Evolutionary conservation across 441 rosid genomes (phyloP).

Genomic region (Bruguiera hainesii): DNA sequence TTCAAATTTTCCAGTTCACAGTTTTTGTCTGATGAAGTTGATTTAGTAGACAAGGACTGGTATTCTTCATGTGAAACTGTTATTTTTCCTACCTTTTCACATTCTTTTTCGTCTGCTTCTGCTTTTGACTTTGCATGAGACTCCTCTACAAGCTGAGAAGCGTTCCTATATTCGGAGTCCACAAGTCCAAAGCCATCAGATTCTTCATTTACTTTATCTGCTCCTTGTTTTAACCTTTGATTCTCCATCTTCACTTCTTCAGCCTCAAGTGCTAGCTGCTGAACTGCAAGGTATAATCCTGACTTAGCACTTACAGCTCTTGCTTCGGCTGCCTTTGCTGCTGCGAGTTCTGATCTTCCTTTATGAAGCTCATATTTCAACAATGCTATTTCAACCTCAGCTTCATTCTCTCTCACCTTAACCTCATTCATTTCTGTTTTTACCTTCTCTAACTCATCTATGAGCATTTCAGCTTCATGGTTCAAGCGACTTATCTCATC

Average conservation of each 20-base stretch:
- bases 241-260: slow-evolving; percentile 33
- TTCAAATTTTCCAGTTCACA: slow-evolving; percentile 29
- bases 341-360: slow-evolving; percentile 28
- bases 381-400: slow-evolving; percentile 34
- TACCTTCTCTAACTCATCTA: slow-evolving; percentile 22
- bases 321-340: slow-evolving; percentile 38
- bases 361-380: slow-evolving; percentile 37
- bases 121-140: not conserved
- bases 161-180: slow-evolving; percentile 6
- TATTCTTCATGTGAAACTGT: slow-evolving; percentile 34
- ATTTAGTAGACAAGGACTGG: slow-evolving; percentile 22
- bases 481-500: slow-evolving; percentile 24
- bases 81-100: slow-evolving; percentile 8
- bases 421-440: slow-evolving; percentile 25
- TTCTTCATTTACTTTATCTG: slow-evolving; percentile 17
- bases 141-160: not conserved
- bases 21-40: not conserved
- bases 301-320: slow-evolving; percentile 28
- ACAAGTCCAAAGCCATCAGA: slow-evolving; percentile 1
- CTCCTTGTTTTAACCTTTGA: slow-evolving; percentile 20
- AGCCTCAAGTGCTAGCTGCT: slow-evolving; percentile 35
- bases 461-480: slow-evolving; percentile 23
- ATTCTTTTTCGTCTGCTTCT: slow-evolving; percentile 12
- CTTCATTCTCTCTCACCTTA: slow-evolving; percentile 34
- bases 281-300: slow-evolving; percentile 34